phyloP scores from a whole-genome alignment of 176 grass and related monocot species.

The Canna indica region DNA sequence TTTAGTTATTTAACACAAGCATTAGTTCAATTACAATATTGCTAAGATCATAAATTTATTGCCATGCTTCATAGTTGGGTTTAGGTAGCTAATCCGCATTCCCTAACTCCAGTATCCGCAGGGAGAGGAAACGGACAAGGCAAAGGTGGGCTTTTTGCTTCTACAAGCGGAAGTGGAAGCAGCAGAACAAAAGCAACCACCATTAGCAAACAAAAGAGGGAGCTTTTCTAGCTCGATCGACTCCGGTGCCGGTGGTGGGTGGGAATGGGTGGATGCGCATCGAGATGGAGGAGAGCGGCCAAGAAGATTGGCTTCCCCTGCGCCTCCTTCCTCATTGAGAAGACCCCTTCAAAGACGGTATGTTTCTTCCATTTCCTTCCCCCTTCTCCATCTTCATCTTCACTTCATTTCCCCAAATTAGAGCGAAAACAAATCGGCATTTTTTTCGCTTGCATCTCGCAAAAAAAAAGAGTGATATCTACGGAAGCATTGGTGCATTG shows the following conservation, averaged over 20 bases:
- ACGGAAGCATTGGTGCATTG: neutral
- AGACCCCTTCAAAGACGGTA: neutral
- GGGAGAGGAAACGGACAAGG: neutral
- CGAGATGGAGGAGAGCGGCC: conserved; percentile 23
- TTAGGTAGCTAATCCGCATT: neutral
- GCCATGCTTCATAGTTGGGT: neutral
- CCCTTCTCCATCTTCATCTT: neutral
- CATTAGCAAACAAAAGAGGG: neutral
- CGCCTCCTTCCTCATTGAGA: neutral
- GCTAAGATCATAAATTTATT: no score
- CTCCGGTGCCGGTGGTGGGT: neutral
- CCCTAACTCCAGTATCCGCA: no score
- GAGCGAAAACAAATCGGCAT: neutral
- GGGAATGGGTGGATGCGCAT: conserved; percentile 16
- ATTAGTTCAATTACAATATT: no score
- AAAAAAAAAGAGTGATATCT: neutral
- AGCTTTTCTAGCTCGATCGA: neutral
- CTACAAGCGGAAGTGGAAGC: neutral
- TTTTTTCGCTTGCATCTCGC: neutral
- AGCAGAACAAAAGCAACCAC: neutral
- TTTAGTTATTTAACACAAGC: no score
- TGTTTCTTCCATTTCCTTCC: conserved; percentile 11
- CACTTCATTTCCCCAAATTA: neutral
- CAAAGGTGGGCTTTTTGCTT: neutral
- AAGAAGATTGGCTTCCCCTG: conserved; percentile 21